Base-by-base conservation (phyloP, 2,329 filamentous ascomycete genomes). In the Bipolaris cookei region DNA sequence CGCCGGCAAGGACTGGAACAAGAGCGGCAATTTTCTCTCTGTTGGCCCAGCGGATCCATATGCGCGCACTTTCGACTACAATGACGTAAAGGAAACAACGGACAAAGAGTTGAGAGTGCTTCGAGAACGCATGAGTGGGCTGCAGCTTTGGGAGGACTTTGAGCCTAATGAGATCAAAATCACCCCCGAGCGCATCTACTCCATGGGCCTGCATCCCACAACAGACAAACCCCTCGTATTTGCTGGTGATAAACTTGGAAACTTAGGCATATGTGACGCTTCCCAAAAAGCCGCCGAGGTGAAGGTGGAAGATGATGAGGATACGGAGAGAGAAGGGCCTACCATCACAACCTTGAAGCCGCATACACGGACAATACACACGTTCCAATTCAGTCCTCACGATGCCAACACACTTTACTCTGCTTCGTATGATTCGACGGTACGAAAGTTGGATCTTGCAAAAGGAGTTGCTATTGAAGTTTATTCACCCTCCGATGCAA, bases 221-320 rank as follows among this genome's bases (percentile, higher is more conserved):
- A 82, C 88, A 56, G 87, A 93, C 2, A 98, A 98, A 69, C 88
- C 93, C 0, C 81, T 99, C 2, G 84, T 98, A 1, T 96, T 99
- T 72, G 94, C 94, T 0, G 94, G 94, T 10, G 95, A 99, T 70
- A 99, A 99, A 74, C 84, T 96, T 63, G 94, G 95, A 1, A 90
- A 92, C 21, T 82, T 98, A 56, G 95, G 95, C 0, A 86, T 99
- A 1, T 94, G 97, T 52, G 94, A 99, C 71, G 92, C 89, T 1
- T 93, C 90, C 0, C 92, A 96, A 64, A 84, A 84, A 2, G 79
- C 80, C 2, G 70, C 83, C 3, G 78, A 81, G 59, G 76, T 82
- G 48, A 78, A 81, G 30, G 75, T 75, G 14, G 86, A 88, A 54
- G 88, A 90, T 7, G 85, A 86, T 25, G 85, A 86, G 37, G 89